Percentiles rank a stretch among this genome's conserved stretches.
Conservation (phyloP, 768 basidiomycete species). For the Trametes cingulata region DNA sequence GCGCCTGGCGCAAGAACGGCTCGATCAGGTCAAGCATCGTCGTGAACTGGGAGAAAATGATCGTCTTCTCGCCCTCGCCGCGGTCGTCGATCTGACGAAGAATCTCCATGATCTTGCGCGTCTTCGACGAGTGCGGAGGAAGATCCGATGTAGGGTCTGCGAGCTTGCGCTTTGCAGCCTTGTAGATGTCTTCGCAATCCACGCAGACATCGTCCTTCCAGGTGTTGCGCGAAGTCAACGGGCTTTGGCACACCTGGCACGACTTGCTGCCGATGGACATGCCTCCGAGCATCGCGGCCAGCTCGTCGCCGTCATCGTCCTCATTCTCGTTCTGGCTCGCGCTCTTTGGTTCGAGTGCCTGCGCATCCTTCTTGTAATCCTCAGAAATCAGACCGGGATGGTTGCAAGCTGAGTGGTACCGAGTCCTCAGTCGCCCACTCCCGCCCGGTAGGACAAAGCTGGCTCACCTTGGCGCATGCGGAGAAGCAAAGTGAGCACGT, state of each 20-base stretch:
- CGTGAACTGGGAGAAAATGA: conserved; percentile 95
- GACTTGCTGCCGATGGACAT: conserved; percentile 63
- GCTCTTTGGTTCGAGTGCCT: conserved; percentile 70
- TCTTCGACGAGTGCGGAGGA: conserved; percentile 82
- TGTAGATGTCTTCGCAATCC: conserved; percentile 58
- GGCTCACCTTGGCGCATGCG: conserved; percentile 83
- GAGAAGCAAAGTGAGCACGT: conserved; percentile 69
- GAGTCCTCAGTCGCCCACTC: background rate
- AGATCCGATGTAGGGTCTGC: conserved; percentile 37
- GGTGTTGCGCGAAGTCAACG: conserved; percentile 37
- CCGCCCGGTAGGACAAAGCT: background rate
- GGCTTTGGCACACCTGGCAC: conserved; percentile 73
- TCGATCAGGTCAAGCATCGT: conserved; percentile 84
- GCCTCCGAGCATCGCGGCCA: conserved; percentile 71
- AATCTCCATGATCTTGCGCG: conserved; percentile 76
- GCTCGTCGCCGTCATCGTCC: conserved; percentile 65
- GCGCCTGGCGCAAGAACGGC: conserved; percentile 71
- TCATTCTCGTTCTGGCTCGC: conserved; percentile 56
- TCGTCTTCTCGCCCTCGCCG: conserved; percentile 81
- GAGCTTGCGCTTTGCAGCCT: conserved; percentile 46
- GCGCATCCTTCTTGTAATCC: conserved; percentile 70
- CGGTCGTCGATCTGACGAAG: conserved; percentile 63
- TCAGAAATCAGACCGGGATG: conserved; percentile 83
- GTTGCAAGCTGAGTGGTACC: conserved; percentile 67
- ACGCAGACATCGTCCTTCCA: conserved; percentile 41